Base-by-base conservation (phyloP, 441 rosid genomes). In the Erysimum pusillum region DNA sequence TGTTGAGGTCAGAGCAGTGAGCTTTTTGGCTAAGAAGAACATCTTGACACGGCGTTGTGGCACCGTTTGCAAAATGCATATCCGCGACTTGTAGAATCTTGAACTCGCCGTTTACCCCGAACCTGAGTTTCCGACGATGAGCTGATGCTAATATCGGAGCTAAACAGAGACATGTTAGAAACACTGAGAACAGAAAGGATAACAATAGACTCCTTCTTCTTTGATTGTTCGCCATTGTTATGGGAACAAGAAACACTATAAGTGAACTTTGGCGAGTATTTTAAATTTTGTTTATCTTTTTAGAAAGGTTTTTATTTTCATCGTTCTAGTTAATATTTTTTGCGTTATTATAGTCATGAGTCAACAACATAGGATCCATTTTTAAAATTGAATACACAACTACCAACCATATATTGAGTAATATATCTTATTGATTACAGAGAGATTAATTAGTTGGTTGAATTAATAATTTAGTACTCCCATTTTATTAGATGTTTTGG, bases 41-140 rank as follows among this genome's bases (percentile, higher is more conserved):
- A 49, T 91, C 74, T 60, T n/a, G 38, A 58, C 96, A 90, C 35
- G 65, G 81, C 10, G 97, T 90, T 36, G 67, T 77, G 53, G 76
- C 89, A 61, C 98, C 97, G 58, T 89, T 76, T 0, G 87, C 98
- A 41, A 65, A 93, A 79, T 91, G 98, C 97, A 91, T 93, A 57
- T 91, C 97, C 1, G 98, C 98, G 18, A 87, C 93, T 79, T 93
- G 98, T 20, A 93, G 88, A 59, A 93, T 87, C 84, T 91, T 93
- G 63, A 93, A 90, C 83, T 83, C 64, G 36, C 98, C 96, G 63
- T 82, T 75, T n/a, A 36, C 34, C 28, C 81, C 76, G 76, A 91
- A 87, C 52, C 87, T 84, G 76, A 91, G 89, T 78, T 72, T 63
- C 64, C 35, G 81, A 60, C 67, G 38, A 14, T 31, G 63, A 31